Conservation (phyloP, 345 rosid genomes). For the Eucalyptus grandis region DNA sequence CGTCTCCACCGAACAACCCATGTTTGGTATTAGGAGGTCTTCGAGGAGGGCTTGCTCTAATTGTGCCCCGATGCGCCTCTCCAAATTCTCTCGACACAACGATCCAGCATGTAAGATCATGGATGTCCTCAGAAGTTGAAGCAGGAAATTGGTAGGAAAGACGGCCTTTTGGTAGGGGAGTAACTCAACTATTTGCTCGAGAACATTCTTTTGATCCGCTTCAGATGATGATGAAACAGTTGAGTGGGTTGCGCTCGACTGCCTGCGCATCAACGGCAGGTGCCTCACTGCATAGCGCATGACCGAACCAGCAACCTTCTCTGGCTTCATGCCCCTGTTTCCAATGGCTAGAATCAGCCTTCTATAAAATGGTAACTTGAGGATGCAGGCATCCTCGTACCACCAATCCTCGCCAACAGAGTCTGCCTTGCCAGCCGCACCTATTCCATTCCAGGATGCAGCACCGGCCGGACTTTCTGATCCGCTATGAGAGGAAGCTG, state of each 20-base stretch:
- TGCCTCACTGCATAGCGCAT: conserved; percentile 58
- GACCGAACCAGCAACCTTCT: conserved; percentile 45
- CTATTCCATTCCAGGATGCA: conserved; percentile 67
- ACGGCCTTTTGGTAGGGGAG: conserved; percentile 43
- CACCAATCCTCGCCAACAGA: conserved; percentile 64
- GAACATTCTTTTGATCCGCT: conserved; percentile 43
- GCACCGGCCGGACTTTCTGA: neutral
- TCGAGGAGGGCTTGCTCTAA: conserved; percentile 68
- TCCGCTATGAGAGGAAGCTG: conserved; percentile 26
- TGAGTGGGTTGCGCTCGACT: conserved; percentile 16
- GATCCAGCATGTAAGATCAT: conserved; percentile 43
- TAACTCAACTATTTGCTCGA: conserved; percentile 66
- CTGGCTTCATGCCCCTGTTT: conserved; percentile 44
- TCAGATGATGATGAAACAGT: conserved; percentile 14
- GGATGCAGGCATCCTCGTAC: conserved; percentile 67
- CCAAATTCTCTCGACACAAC: conserved; percentile 47
- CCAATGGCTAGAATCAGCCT: conserved; percentile 52
- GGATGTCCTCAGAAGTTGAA: conserved; percentile 72
- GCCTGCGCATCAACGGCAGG: conserved; percentile 58
- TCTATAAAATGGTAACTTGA: conserved; percentile 39
- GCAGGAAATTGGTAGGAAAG: conserved; percentile 63
- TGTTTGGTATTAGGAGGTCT: conserved; percentile 74
- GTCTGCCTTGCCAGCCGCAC: conserved; percentile 13
- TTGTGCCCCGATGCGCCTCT: conserved; percentile 62
- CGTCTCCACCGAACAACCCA: conserved; percentile 61